Percentiles rank a stretch among this genome's conserved stretches.
phyloP scores from a whole-genome alignment of 2,329 filamentous ascomycete species.

The Alternaria arborescens region DNA sequence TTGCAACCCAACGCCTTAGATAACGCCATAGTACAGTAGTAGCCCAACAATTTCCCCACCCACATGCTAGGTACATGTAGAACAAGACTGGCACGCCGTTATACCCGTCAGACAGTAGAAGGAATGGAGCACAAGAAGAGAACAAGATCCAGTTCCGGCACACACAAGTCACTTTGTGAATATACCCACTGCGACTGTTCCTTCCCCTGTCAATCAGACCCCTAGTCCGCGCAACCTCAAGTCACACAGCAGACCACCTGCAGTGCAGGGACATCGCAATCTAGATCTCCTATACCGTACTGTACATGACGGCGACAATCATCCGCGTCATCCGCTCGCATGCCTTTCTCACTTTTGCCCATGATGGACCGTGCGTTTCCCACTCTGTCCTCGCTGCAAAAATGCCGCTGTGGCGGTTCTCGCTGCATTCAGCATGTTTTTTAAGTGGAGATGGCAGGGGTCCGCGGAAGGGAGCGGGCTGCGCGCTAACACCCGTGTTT shows the following conservation, averaged over 20 bases:
- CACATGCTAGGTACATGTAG: not conserved
- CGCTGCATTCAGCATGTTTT: not conserved
- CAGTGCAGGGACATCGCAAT: constrained; percentile 10
- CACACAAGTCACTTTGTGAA: not conserved
- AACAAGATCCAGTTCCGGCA: not conserved
- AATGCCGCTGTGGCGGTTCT: constrained; percentile 7
- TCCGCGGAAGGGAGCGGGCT: not conserved
- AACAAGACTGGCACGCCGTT: not conserved
- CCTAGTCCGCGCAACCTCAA: not conserved
- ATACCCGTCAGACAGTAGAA: not conserved
- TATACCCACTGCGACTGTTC: not conserved
- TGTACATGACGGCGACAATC: not conserved
- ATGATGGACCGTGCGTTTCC: constrained; percentile 26
- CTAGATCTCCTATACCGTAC: constrained; percentile 4
- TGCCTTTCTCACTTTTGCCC: constrained; percentile 24
- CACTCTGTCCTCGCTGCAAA: not conserved
- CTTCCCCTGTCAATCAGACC: not conserved
- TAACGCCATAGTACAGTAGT: not conserved
- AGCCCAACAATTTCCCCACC: not conserved
- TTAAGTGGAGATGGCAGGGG: not conserved
- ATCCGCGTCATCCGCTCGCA: constrained; percentile 12
- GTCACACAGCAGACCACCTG: constrained; percentile 5
- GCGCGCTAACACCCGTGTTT: not conserved
- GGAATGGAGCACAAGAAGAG: not conserved
- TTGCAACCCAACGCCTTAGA: not conserved